Evolutionary conservation across 2,329 filamentous ascomycete genomes (phyloP).

Genomic region (Paraphaeosphaeria minitans): DNA sequence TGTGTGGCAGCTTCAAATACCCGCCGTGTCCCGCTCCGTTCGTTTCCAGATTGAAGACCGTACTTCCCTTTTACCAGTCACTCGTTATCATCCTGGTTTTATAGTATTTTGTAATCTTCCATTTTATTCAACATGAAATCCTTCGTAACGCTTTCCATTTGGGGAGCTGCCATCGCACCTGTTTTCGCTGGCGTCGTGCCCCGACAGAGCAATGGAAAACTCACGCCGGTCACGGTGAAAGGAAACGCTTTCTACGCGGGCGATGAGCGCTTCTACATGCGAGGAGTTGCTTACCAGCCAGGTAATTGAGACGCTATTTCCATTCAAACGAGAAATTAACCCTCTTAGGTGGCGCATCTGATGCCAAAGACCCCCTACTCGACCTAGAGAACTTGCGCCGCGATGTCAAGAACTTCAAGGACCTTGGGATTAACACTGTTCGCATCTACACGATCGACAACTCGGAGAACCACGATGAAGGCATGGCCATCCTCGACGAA

Average conservation of each 20-base stretch:
- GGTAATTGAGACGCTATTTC: conserved; percentile 48
- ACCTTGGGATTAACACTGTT: conserved; percentile 86
- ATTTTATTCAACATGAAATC: conserved; percentile 37
- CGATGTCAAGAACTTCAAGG: conserved; percentile 80
- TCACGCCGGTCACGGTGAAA: conserved; percentile 62
- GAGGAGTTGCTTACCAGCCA: conserved; percentile 69
- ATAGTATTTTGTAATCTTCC: conserved; percentile 36
- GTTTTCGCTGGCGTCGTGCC: conserved; percentile 30
- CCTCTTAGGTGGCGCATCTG: conserved; percentile 48
- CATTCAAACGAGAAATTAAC: conserved; percentile 24
- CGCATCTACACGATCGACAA: conserved; percentile 95
- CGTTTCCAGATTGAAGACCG: conserved; percentile 34
- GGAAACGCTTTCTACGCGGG: conserved; percentile 70
- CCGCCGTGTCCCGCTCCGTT: conserved; percentile 22
- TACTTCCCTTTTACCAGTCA: conserved; percentile 40
- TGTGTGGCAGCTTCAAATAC: conserved; percentile 39
- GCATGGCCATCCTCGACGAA: conserved; percentile 79
- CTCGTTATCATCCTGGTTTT: conserved; percentile 38
- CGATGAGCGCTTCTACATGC: conserved; percentile 63
- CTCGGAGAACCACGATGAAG: conserved; percentile 77
- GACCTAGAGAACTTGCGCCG: conserved; percentile 71
- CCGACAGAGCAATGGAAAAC: conserved; percentile 43
- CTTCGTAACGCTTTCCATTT: conserved; percentile 30
- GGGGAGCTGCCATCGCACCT: conserved; percentile 34
- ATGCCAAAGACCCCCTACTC: conserved; percentile 71